Evolutionary conservation across 2,329 filamentous ascomycete genomes (phyloP).

Genomic region (Talaromyces sp.): DNA sequence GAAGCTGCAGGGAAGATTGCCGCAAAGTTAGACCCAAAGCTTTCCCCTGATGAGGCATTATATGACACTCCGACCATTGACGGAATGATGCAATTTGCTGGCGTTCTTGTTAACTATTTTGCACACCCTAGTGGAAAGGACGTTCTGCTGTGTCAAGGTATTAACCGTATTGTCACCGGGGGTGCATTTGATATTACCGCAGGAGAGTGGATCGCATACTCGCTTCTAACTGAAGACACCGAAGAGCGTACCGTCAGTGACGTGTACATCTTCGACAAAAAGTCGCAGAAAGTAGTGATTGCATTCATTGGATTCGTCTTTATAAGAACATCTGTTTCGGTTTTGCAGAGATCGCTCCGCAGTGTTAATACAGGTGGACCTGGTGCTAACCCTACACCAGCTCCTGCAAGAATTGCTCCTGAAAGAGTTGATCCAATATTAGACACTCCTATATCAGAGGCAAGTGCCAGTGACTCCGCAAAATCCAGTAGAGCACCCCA

Average conservation of each 20-base stretch:
- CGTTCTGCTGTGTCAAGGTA: slow-evolving; percentile 5
- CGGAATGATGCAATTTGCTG: slow-evolving; percentile 28
- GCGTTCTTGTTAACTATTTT: slow-evolving; percentile 28
- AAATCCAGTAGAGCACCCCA: background rate
- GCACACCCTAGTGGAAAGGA: slow-evolving; percentile 9
- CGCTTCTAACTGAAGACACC: background rate
- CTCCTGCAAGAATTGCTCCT: background rate
- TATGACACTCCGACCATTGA: slow-evolving; percentile 23
- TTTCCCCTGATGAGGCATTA: slow-evolving; percentile 12
- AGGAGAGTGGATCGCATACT: slow-evolving; percentile 5
- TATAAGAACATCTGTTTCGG: slow-evolving; percentile 16
- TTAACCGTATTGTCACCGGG: slow-evolving; percentile 2
- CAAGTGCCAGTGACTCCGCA: background rate
- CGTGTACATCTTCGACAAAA: slow-evolving; percentile 26
- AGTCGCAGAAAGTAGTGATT: slow-evolving; percentile 19
- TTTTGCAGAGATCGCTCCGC: slow-evolving; percentile 16
- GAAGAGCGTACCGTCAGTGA: slow-evolving; percentile 16
- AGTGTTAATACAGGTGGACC: slow-evolving; percentile 6
- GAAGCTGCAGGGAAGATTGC: slow-evolving; percentile 20
- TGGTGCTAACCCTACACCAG: slow-evolving; percentile 6
- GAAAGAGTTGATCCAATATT: background rate
- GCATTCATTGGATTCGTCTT: slow-evolving; percentile 9
- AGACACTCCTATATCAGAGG: background rate
- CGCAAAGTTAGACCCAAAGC: slow-evolving; percentile 1
- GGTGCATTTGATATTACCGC: slow-evolving; percentile 4